A percentile compares a stretch with the other conserved stretches of the same genome.
phyloP scores from a whole-genome alignment of 331 rosid genomes.

The Saraca asoca region DNA sequence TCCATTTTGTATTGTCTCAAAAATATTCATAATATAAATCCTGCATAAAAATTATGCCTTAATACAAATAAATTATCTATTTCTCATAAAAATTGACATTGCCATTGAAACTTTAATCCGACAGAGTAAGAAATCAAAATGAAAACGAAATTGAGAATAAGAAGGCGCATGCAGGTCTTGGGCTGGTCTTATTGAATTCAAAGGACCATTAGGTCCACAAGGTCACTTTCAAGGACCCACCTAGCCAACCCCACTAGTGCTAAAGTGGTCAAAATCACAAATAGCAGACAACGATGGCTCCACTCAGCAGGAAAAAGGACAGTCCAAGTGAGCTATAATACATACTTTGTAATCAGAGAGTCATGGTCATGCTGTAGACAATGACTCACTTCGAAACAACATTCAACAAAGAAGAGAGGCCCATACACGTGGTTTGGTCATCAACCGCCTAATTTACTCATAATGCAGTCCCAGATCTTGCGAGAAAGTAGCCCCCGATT shows the following conservation, averaged over 20 bases:
- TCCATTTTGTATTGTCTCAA: too few relatives aligned
- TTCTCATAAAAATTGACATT: too few relatives aligned
- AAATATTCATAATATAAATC: too few relatives aligned
- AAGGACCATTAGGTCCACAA: constrained; percentile 33
- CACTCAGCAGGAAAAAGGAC: background rate
- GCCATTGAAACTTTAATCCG: too few relatives aligned
- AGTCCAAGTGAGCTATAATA: background rate
- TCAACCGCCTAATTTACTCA: background rate
- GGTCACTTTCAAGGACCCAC: constrained; percentile 22
- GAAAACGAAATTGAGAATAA: background rate
- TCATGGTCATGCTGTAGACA: background rate
- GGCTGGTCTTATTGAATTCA: constrained; percentile 21
- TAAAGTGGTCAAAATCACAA: background rate
- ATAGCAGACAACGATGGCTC: background rate
- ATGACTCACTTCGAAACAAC: background rate
- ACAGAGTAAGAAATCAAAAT: constrained; percentile 3
- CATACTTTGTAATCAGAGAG: too few relatives aligned
- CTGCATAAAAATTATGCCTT: too few relatives aligned
- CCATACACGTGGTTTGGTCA: constrained; percentile 19
- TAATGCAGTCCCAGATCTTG: background rate
- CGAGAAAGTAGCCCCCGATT: too few relatives aligned
- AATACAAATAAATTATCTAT: too few relatives aligned
- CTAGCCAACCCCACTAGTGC: constrained; percentile 33
- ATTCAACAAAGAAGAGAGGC: background rate
- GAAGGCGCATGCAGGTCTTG: background rate